Percentiles rank a stretch among this genome's conserved stretches.
Conservation (phyloP, 495 filamentous ascomycete genomes). For the Penicillium paradoxum region DNA sequence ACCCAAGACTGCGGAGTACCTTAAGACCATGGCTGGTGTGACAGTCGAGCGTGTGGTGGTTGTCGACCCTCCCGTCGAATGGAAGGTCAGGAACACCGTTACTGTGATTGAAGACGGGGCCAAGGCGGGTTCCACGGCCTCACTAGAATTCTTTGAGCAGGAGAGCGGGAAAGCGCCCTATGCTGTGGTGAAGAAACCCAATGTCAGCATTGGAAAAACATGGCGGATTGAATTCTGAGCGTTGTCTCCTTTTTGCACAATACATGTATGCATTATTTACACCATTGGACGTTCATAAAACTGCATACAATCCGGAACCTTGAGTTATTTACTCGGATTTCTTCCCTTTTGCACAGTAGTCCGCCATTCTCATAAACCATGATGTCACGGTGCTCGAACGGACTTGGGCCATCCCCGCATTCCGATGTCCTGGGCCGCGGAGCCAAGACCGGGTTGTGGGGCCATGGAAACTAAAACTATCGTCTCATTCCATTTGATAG, state of each 20-base stretch:
- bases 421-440: too few species aligned
- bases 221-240: slow-evolving; percentile 72
- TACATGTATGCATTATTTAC: slow-evolving; percentile 16
- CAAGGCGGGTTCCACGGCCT: slow-evolving; percentile 48
- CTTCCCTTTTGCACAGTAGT: neutral
- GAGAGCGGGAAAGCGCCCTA: slow-evolving; percentile 62
- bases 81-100: slow-evolving; percentile 64
- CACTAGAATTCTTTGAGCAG: slow-evolving; percentile 57
- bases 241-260: neutral
- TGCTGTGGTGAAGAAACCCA: slow-evolving; percentile 76
- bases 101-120: slow-evolving; percentile 64
- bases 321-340: neutral
- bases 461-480: too few species aligned
- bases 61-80: slow-evolving; percentile 67
- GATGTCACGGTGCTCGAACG: too few species aligned
- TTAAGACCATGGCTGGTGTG: slow-evolving; percentile 71
- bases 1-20: slow-evolving; percentile 64
- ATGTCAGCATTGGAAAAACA: slow-evolving; percentile 67
- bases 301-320: slow-evolving; percentile 12
- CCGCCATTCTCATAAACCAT: too few species aligned
- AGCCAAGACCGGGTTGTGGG: too few species aligned
- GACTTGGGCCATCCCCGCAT: too few species aligned
- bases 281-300: slow-evolving; percentile 2
- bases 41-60: slow-evolving; percentile 77
- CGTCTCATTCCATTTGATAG: too few species aligned